Base-by-base conservation (phyloP, 805 yeast species). In the Myxozyma nipponensis region DNA sequence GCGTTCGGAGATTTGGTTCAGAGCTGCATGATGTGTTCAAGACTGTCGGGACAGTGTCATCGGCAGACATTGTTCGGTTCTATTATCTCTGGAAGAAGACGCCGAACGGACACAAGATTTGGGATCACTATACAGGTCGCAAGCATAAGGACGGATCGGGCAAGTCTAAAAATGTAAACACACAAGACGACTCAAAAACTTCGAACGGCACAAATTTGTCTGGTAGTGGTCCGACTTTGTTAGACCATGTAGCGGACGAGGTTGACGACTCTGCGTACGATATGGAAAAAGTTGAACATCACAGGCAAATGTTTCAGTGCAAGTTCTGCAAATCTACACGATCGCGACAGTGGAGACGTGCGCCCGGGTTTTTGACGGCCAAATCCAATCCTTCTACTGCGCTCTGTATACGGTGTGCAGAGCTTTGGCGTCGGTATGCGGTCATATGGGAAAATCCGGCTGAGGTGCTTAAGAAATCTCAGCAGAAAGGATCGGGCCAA, bases 21-120 rank as follows among this genome's bases (percentile, higher is more conserved):
- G 95, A 90, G 60, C 69, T 93, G 25, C 81, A 79, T 63, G 87
- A 84, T 0, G 90, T 87, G 0, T 78, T 64, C 56, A 77, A 81
- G 62, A 78, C 76, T 49, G 93, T 91, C n/a, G 77, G 76, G 26
- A 76, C 89, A 0, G 95, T 86, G 60, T 72, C 88, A 0, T 71
- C 81, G 48, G 77, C 90, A 0, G 86, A 83, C 83, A 73, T 89
- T 56, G 98, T 91, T 1, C 69, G 97, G 50, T 89, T 76, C 64
- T 91, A 88, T 62, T 91, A 91, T 62, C 70, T 87, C 46, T 91
- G 98, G 98, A 90, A 90, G 67, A 90, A 90, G 65, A 84, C 95
- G 0, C 71, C 77, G 26, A 74, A 74, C 39, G 97, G 97, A 0
- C 81, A 77, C 55, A 63, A 65, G 38, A 84, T 88, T 17, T 86